Evolutionary conservation across 768 basidiomycete species (phyloP).

Genomic region (Kwoniella sp.): DNA sequence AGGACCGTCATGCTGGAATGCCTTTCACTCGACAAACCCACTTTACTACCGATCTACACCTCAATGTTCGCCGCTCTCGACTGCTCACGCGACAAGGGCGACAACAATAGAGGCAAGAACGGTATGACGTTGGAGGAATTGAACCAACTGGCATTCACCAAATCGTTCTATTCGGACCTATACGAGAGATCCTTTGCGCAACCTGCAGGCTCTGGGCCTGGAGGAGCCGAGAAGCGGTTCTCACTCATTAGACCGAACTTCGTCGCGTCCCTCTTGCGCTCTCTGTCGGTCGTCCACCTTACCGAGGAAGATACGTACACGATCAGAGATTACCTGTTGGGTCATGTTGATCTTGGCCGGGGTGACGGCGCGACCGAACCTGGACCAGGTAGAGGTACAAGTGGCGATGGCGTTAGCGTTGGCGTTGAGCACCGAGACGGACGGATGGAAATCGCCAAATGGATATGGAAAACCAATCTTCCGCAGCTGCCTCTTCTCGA

Average conservation of each 20-base stretch:
- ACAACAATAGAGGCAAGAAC: background rate
- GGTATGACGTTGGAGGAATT: slow-evolving; percentile 14
- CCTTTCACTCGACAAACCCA: slow-evolving; percentile 86
- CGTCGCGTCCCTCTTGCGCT: slow-evolving; percentile 3
- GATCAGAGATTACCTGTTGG: background rate
- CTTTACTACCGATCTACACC: slow-evolving; percentile 73
- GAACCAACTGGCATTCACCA: slow-evolving; percentile 25
- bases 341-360: background rate
- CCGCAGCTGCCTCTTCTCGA: slow-evolving; percentile 29
- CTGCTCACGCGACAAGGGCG: background rate
- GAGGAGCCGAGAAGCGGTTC: slow-evolving; percentile 20
- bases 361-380: background rate
- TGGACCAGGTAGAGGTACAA: background rate
- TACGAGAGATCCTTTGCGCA: slow-evolving; percentile 29
- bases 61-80: slow-evolving; percentile 70
- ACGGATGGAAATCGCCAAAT: slow-evolving; percentile 10
- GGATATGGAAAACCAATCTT: slow-evolving; percentile 21
- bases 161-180: slow-evolving; percentile 30
- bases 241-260: slow-evolving; percentile 26
- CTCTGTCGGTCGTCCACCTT: background rate
- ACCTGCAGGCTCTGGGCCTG: background rate
- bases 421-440: too few species aligned
- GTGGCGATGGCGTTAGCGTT: slow-evolving; percentile 14
- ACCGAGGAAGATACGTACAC: background rate
- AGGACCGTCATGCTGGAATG: slow-evolving; percentile 66